These are phyloP conservation scores for Claviceps pazoutovae DNA, from an alignment of 2,329 filamentous ascomycete species.

Conservation along the genomic window DNA sequence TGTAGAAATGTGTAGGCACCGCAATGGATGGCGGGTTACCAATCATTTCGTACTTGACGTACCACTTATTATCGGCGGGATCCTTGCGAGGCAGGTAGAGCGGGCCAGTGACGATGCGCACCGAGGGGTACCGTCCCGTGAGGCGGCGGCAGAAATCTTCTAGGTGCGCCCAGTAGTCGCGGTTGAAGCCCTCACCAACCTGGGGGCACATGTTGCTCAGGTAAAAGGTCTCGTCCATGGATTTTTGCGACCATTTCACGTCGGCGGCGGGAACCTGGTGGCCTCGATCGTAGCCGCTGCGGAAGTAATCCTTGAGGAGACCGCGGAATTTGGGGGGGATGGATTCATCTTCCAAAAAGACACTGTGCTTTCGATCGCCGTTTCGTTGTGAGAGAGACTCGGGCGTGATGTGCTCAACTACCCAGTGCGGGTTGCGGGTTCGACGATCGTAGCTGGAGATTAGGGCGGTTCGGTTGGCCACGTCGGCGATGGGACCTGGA, in stretches of 20 bases:
- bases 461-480: constrained; percentile 62
- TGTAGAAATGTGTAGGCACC: constrained; percentile 98
- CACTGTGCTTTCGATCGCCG: constrained; percentile 72
- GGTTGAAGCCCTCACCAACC: constrained; percentile 95
- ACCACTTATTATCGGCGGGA: constrained; percentile 78
- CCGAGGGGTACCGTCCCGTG: constrained; percentile 66
- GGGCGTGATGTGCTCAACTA: constrained; percentile 89
- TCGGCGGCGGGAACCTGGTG: constrained; percentile 96
- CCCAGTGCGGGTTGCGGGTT: constrained; percentile 86
- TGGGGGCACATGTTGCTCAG: constrained; percentile 97
- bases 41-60: constrained; percentile 90
- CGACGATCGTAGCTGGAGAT: constrained; percentile 84
- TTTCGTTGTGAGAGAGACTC: constrained; percentile 60
- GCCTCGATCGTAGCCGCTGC: constrained; percentile 86
- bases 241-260: constrained; percentile 83
- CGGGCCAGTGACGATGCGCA: constrained; percentile 85
- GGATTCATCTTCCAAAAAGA: constrained; percentile 65
- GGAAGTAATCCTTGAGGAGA: constrained; percentile 84
- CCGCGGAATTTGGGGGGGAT: constrained; percentile 83
- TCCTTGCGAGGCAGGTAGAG: constrained; percentile 83
- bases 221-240: constrained; percentile 91
- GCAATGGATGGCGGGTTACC: constrained; percentile 86
- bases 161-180: constrained; percentile 98
- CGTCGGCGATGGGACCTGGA: constrained; percentile 76
- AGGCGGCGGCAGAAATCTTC: constrained; percentile 91